Evolutionary conservation across 140 eudicot species (phyloP).

Genomic region (Anethum foeniculum): DNA sequence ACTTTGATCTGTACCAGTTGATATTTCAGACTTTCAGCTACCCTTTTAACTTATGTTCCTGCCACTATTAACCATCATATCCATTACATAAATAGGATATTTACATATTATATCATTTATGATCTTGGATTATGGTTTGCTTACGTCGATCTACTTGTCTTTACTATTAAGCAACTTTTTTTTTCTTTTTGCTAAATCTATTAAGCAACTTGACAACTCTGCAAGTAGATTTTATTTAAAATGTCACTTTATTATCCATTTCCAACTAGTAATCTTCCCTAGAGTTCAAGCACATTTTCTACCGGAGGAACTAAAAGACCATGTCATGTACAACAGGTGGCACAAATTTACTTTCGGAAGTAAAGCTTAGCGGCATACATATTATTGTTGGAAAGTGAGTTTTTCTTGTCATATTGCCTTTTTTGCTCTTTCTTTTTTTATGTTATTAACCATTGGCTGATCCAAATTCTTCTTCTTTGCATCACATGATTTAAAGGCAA

Average conservation of each 20-base stretch:
- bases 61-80: neutral
- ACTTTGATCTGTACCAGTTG: neutral
- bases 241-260: neutral
- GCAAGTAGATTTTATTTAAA: neutral
- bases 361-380: slow-evolving; percentile 59
- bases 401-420: neutral
- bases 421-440: neutral
- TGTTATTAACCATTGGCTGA: neutral
- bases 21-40: neutral
- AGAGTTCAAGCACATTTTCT: neutral
- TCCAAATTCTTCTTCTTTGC: slow-evolving; percentile 9
- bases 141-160: neutral
- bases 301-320: neutral
- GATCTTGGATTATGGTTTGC: neutral
- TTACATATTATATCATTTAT: neutral
- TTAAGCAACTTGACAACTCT: neutral
- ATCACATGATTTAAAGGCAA: slow-evolving; percentile 40
- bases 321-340: slow-evolving; percentile 25
- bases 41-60: neutral
- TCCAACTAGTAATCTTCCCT: neutral
- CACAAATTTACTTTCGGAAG: slow-evolving; percentile 43
- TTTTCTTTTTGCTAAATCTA: no score
- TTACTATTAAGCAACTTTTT: no score
- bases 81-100: neutral
- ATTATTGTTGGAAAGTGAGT: slow-evolving; percentile 61